Conservation (phyloP, 1,139 yeast genomes). For the Taphrina wiesneri region DNA sequence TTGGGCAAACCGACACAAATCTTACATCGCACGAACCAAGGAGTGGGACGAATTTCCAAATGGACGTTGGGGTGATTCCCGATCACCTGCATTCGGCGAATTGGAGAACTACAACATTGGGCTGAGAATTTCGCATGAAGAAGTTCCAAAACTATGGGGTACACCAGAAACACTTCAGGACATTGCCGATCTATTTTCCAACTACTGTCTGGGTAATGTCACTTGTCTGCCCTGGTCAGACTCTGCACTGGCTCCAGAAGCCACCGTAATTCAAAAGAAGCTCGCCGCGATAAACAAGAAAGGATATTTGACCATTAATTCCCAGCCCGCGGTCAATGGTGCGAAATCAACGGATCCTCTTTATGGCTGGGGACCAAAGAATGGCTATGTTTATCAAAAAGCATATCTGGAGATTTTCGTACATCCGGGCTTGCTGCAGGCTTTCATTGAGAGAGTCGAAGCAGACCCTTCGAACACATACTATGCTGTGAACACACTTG, state of each 20-base stretch:
- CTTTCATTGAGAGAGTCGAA: conserved; percentile 50
- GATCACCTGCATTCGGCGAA: conserved; percentile 93
- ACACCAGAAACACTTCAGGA: conserved; percentile 63
- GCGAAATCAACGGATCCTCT: conserved; percentile 66
- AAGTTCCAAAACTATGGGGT: conserved; percentile 86
- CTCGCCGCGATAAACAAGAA: conserved; percentile 63
- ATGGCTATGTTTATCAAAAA: conserved; percentile 90
- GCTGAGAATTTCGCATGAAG: conserved; percentile 53
- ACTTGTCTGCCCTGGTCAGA: conserved; percentile 94
- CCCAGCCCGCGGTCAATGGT: conserved; percentile 93
- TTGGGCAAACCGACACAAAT: conserved; percentile 92
- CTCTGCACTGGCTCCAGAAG: conserved; percentile 78
- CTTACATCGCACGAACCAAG: conserved; percentile 85
- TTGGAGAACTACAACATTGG: conserved; percentile 66
- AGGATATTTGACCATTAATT: conserved; percentile 80
- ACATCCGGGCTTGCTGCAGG: conserved; percentile 57
- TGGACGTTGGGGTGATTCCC: conserved; percentile 93
- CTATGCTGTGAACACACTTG: conserved; percentile 67
- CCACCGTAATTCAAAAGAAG: conserved; percentile 60
- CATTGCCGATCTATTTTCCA: conserved; percentile 60
- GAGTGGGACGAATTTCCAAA: conserved; percentile 95
- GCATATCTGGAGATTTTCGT: conserved; percentile 84
- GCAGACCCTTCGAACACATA: conserved; percentile 61
- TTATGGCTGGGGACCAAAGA: conserved; percentile 94
- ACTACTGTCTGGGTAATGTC: conserved; percentile 68